Conservation (phyloP, 2,329 filamentous ascomycete species). For the Fusarium phyllophilum region DNA sequence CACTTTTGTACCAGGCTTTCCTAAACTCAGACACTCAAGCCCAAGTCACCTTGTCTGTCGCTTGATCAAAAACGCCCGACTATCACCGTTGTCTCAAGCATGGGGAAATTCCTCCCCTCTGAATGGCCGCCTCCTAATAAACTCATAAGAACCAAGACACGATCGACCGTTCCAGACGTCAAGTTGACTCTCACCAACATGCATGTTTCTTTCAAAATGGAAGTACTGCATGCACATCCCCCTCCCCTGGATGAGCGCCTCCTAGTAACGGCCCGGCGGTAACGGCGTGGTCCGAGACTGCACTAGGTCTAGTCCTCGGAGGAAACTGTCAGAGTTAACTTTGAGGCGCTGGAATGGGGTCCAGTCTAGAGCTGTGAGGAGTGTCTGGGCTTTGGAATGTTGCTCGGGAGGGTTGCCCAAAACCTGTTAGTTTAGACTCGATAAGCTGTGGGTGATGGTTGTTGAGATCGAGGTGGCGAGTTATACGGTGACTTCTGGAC, state of each 20-base stretch:
- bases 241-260: background rate
- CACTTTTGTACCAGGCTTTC: background rate
- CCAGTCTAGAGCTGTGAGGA: background rate
- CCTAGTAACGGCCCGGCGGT: constrained; percentile 21
- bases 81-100: background rate
- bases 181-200: background rate
- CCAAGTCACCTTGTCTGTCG: background rate
- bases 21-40: background rate
- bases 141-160: background rate
- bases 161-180: background rate
- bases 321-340: background rate
- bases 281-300: constrained; percentile 6
- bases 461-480: constrained; percentile 4
- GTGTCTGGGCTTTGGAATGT: constrained; percentile 17
- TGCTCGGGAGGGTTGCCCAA: background rate
- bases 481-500: background rate
- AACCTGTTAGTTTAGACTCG: background rate
- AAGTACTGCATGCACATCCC: background rate
- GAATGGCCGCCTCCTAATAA: background rate
- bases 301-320: constrained; percentile 6
- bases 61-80: background rate
- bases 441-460: background rate
- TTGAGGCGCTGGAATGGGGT: constrained; percentile 1
- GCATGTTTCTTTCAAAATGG: background rate
- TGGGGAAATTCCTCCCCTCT: background rate